phyloP scores from a whole-genome alignment of 2,329 filamentous ascomycete genomes.

The Pseudopithomyces chartarum region DNA sequence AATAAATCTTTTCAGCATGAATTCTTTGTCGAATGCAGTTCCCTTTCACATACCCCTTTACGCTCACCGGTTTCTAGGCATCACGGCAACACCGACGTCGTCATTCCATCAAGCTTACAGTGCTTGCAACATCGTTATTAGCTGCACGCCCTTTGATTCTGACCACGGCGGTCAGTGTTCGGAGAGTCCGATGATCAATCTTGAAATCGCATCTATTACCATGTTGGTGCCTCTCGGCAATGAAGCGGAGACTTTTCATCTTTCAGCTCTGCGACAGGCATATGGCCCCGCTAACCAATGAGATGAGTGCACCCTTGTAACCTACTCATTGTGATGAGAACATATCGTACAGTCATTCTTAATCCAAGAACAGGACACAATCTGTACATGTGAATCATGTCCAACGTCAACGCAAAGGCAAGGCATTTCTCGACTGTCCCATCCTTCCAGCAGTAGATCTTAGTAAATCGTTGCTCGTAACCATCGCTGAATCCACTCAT shows the following conservation, averaged over 20 bases:
- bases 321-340: not conserved
- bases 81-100: not conserved
- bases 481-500: not conserved
- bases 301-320: not conserved
- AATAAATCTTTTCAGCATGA: not conserved
- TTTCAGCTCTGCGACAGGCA: conserved; percentile 1
- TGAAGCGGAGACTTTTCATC: not conserved
- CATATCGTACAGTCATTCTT: not conserved
- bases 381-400: not conserved
- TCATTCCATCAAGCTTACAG: not conserved
- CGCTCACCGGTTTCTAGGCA: conserved; percentile 2
- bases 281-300: not conserved
- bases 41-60: not conserved
- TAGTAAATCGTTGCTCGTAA: too few species aligned
- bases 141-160: not conserved
- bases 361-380: not conserved
- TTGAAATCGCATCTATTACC: not conserved
- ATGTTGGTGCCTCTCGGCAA: not conserved
- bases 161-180: not conserved
- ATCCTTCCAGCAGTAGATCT: too few species aligned
- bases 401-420: too few species aligned
- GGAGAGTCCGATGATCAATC: not conserved
- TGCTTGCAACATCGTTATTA: not conserved
- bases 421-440: too few species aligned
- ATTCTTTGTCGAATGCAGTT: not conserved